Evolutionary conservation across 495 filamentous ascomycete species (phyloP), one percentile per base, ranked within the genome.

Genomic region (Aspergillus nidulans): DNA sequence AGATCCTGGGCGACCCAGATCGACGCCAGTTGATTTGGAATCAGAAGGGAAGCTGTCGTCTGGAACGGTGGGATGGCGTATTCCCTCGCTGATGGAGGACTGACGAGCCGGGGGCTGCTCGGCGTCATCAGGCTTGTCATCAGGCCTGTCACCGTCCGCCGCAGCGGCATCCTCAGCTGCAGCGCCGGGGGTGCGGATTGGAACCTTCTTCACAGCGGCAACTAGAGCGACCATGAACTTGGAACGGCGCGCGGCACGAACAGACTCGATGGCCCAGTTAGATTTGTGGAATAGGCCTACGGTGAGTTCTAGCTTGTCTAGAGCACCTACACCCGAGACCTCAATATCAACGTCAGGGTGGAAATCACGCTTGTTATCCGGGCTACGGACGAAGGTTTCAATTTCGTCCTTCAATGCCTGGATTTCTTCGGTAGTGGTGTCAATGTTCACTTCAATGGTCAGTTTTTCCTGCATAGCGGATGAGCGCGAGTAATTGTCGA

Each of bases 221-320:
- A 95, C 85, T 38, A 98, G 78, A 3, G 94, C 94, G 63, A 91
- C 96, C 84, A 97, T 94, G 75, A 98, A 96, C 69, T 95, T 97
- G 63, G 89, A 94, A 50, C 92, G 86, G 39, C 94, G 85, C 15
- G 88, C 80, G 20, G 87, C 83, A 20, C 92, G 86, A 36, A 97
- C 77, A 25, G 82, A 79, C 56, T 96, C 92, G 67, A 95, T 96
- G 42, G 92, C 84, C 94, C 94, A 98, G 74, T 97, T 98, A 57
- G 87, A 87, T 65, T 96, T 96, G 77, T 97, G 91, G 55, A 84
- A 84, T 63, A 97, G 90, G 57, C 89, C 86, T 34, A 94, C 80
- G 56, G 82, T 84, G 32, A 98, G 80, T 61, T 87, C 81, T 24
- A 98, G 75, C 68, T 95, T 94, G 67, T 96, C 89, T 77, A 96